Evolutionary conservation across 106 monocot genomes (phyloP).

Genomic region (Triglochin maritima): DNA sequence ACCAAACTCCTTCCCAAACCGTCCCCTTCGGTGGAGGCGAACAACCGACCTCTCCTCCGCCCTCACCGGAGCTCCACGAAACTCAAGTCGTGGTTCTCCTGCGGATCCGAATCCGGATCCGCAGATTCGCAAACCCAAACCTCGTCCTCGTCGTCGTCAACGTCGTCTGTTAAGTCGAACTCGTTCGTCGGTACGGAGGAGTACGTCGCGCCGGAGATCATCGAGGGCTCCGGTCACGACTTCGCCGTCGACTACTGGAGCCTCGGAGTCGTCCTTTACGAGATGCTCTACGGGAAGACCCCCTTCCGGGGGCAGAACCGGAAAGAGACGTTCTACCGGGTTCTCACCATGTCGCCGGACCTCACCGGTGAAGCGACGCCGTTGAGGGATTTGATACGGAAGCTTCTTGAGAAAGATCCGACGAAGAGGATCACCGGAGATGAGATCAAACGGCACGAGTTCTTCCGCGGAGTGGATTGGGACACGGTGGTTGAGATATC

Average conservation of each 20-base stretch:
- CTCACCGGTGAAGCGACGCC: slow-evolving; percentile 59
- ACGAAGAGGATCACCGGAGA: slow-evolving; percentile 28
- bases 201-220: slow-evolving; percentile 90
- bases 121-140: not conserved
- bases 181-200: slow-evolving; percentile 99
- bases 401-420: slow-evolving; percentile 76
- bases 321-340: slow-evolving; percentile 77
- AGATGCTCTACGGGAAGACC: slow-evolving; percentile 90
- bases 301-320: slow-evolving; percentile 74
- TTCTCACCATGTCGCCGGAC: slow-evolving; percentile 45
- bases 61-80: not conserved
- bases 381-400: slow-evolving; percentile 48
- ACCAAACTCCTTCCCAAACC: slow-evolving; percentile 24
- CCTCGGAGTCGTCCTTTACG: slow-evolving; percentile 85
- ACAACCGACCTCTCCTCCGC: not conserved
- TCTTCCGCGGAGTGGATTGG: slow-evolving; percentile 74
- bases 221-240: slow-evolving; percentile 69
- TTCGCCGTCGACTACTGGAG: slow-evolving; percentile 93
- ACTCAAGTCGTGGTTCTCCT: slow-evolving; percentile 3
- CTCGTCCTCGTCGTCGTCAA: slow-evolving; percentile 21
- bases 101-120: not conserved
- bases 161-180: slow-evolving; percentile 48
- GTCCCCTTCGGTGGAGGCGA: not conserved
- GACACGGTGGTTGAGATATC: slow-evolving; percentile 31
- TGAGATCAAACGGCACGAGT: slow-evolving; percentile 58